Evolutionary conservation across 331 rosid genomes (phyloP).

Genomic region (Malus hybrid): DNA sequence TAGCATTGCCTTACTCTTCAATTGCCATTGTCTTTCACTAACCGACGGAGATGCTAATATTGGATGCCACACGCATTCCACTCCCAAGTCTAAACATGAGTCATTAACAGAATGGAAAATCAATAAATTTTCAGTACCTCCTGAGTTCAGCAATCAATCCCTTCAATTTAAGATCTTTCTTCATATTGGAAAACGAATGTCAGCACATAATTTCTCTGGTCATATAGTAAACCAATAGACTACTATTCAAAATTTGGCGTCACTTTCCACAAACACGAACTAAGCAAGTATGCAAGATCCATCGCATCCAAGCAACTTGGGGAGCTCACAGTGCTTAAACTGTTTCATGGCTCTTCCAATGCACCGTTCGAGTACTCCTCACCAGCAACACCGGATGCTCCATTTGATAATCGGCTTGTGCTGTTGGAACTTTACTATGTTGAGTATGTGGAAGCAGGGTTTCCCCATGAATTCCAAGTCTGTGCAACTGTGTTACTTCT

Average conservation of each 20-base stretch:
- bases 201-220: background rate
- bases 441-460: constrained; percentile 52
- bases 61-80: background rate
- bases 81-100: background rate
- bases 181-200: background rate
- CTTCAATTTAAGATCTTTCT: background rate
- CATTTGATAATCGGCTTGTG: constrained; percentile 60
- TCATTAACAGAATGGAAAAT: no score
- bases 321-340: background rate
- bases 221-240: background rate
- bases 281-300: background rate
- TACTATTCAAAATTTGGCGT: background rate
- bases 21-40: no score
- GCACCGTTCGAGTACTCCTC: constrained; percentile 78
- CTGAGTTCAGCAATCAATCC: background rate
- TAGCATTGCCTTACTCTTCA: no score
- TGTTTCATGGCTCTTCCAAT: constrained; percentile 43
- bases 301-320: background rate
- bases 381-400: constrained; percentile 54
- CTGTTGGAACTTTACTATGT: constrained; percentile 46
- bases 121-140: background rate
- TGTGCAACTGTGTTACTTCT: constrained; percentile 83
- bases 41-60: no score
- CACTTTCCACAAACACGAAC: background rate
- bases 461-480: constrained; percentile 60